Evolutionary conservation across 73 alveolate genomes (phyloP), one percentile per base, ranked within the genome.

Genomic region (Paramecium tetraurelia): DNA sequence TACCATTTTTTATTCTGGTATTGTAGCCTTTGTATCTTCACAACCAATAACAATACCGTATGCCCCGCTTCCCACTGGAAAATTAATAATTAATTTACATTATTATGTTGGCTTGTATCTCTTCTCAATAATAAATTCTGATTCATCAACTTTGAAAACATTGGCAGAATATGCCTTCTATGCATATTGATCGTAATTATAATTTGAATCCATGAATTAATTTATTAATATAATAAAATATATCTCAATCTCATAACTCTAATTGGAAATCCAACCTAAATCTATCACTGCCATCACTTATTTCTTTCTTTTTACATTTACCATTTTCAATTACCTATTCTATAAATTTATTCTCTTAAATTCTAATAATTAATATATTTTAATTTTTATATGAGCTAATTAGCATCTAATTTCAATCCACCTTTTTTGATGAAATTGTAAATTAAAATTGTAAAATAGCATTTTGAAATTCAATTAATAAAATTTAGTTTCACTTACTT

Each of bases 11-110:
- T 71, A 41, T 18, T 90, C 95, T 31, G 85, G 71, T 22, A 20
- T 29, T 16, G 58, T 16, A n/a, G 95, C 92, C 18, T 86, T 58
- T 31, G 33, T 29, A 44, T 93, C 96, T 24, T 75, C 93, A 27
- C 93, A 93, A 27, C 86, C 92, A 22, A 86, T 86, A 7, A 93
- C 96, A n/a, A 89, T 76, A 11, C 96, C 96, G 44, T 93, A 93
- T 31, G 96, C 96, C 4, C 96, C 96, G 31, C 92, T 75, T 18
- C 96, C 96, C 53, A 86, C 93, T 86, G 50, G 2, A 29, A 36
- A 36, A 59, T 87, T 22, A 92, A 57, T 75, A 29, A 93, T 80
- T 50, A 24, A 46, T n/a, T 75, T 83, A 70, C 85, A 92, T 57
- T 85, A 93, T 80, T 80, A 48, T 5, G 90, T 80, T 80, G 90